A percentile compares a stretch with the other conserved stretches of the same genome.
Evolutionary conservation across 768 basidiomycete species (phyloP).

Genomic region (Imleria badia): DNA sequence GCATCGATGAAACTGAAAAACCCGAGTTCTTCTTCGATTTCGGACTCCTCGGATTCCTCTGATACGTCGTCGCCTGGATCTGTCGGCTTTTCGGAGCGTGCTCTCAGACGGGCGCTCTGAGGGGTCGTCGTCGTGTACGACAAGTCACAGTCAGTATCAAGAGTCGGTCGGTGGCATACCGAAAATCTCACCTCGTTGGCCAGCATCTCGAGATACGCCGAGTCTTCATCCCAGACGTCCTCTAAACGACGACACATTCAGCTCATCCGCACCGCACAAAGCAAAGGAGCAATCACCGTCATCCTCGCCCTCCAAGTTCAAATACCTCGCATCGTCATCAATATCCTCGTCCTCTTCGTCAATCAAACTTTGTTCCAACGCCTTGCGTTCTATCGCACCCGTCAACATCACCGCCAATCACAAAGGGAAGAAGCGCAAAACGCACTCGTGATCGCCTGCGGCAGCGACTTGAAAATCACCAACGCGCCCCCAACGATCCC

Average conservation of each 20-base stretch:
- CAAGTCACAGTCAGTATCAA: too few relatives aligned
- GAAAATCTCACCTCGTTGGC: constrained; percentile 63
- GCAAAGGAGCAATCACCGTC: constrained; percentile 43
- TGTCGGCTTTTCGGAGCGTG: constrained; percentile 48
- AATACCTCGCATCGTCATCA: constrained; percentile 47
- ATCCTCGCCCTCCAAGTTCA: constrained; percentile 64
- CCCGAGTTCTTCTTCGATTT: constrained; percentile 79
- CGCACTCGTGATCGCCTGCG: constrained; percentile 73
- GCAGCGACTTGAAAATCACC: constrained; percentile 74
- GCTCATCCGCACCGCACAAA: neutral
- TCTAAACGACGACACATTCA: constrained; percentile 39
- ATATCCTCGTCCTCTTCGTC: constrained; percentile 48
- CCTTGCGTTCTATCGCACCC: constrained; percentile 49
- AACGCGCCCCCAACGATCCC: constrained; percentile 70
- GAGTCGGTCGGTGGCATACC: too few relatives aligned
- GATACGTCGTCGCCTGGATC: constrained; percentile 32
- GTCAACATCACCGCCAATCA: neutral
- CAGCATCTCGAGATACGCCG: constrained; percentile 83
- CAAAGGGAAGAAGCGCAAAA: neutral
- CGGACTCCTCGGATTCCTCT: constrained; percentile 51
- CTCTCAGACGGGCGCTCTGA: constrained; percentile 73
- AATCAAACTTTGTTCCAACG: constrained; percentile 50
- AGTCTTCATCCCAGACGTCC: constrained; percentile 90
- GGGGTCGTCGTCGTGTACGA: too few relatives aligned
- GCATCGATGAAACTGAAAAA: constrained; percentile 82